Evolutionary conservation across 208 protist species (phyloP), one percentile per base, ranked within the genome.

Genomic region (Acanthamoeba sp.): DNA sequence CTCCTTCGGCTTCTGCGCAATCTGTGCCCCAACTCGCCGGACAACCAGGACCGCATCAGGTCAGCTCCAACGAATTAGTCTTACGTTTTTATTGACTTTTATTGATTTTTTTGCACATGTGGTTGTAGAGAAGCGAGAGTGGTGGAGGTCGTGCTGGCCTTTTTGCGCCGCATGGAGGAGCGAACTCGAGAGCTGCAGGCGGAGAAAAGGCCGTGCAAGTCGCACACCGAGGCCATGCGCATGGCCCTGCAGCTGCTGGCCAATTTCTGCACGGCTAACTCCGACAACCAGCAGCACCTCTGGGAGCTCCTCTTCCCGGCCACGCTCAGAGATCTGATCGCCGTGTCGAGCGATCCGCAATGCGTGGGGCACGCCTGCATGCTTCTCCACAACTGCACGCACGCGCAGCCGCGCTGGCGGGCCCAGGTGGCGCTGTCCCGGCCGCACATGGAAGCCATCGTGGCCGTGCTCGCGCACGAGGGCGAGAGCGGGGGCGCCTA

Each of bases 201-300:
- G 29, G 42, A 4, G 18, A 18, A 34, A 0, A 5, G 24, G 38
- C 10, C 34, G 38, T 38, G 40, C 76, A 48, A 84, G 34, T 55
- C n/a, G 40, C 76, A 84, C 42, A 52, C n/a, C 22, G 76, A 84
- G 27, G 18, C 76, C 27, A 84, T 84, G 76, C 76, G 76, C 42
- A 84, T 84, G 76, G 76, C 76, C 12, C 76, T 84, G 42, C 76
- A 84, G 76, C 76, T 84, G 24, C 76, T 84, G 34, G 76, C 76
- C 42, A 84, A 84, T 22, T 84, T 84, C 20, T 84, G 40, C 40
- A 84, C 76, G 42, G 76, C 76, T 40, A 84, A 84, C 42, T n/a
- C 42, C 42, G 76, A 84, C 1, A 84, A 84, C 27, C 76, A 84
- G 40, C 76, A 84, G 18, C n/a, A 84, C 14, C 42, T 84, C 18